Evolutionary conservation across 2,329 filamentous ascomycete genomes (phyloP), one percentile per base, ranked within the genome.

Genomic region (Fusarium anguioides): DNA sequence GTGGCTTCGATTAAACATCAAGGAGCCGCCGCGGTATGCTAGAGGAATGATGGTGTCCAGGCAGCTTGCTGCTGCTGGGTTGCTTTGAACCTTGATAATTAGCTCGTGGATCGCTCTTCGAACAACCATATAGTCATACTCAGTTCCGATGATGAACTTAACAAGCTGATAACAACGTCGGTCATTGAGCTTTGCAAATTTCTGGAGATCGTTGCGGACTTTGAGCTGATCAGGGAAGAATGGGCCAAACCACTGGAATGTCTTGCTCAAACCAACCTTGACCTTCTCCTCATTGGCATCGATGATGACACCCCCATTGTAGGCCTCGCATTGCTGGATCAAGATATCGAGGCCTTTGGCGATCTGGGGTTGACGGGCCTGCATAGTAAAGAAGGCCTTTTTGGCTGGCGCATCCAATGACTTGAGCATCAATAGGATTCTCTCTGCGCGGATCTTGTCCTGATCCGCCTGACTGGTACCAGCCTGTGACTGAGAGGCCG

Each of bases 1-100:
- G 75, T 99, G 94, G 75, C 95, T 98, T 74, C 92, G 90, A 80
- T 97, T 99, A 81, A 96, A 97, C 68, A 97, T 87, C 66, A 99
- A 85, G 58, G 93, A 89, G 31, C 93, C 91, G 53, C 90, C 90
- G 40, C 93, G 89, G 75, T 97, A 97, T 6, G 98, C 82, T 17
- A 99, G 83, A 7, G 94, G 91, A 8, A 90, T 87, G 24, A 99
- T 77, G 0, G 93, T 96, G 33, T 97, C 93, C 5, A 96, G 81
- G 44, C 96, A 83, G 26, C 83, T 82, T n/a, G 87, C 78, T 17
- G 87, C 79, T 52, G 86, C 84, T 42, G 89, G 83, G 21, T 87
- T 87, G 52, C 87, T 85, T 70, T 94, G 91, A 33, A 96, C 85
- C 58, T 94, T 89, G 79, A 94, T 96, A 40, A 89, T 87, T 35